A percentile compares a stretch with the other conserved stretches of the same genome.
Conservation (phyloP, 345 rosid species). For the Firmiana major region DNA sequence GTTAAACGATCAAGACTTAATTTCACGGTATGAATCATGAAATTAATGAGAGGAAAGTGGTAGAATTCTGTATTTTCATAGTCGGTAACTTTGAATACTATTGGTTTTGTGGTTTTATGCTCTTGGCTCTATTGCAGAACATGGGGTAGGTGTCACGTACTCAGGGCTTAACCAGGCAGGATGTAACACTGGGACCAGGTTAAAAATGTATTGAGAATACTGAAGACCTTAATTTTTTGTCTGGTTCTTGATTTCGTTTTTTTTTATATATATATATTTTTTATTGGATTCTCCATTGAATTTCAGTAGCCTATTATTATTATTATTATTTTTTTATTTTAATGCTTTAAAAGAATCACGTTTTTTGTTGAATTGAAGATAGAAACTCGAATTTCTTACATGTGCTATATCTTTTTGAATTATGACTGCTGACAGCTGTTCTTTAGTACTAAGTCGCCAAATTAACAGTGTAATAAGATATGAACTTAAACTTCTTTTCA, state of each 20-base stretch:
- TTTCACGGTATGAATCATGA: no score
- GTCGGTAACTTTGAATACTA: neutral
- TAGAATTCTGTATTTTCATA: neutral
- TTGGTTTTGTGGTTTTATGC: neutral
- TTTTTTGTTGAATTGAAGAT: neutral
- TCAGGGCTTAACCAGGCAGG: no score
- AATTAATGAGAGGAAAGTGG: no score
- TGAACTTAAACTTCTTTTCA: neutral
- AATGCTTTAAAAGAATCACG: neutral
- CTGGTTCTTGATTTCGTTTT: neutral
- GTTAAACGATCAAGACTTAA: no score
- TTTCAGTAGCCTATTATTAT: no score
- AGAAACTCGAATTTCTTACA: neutral
- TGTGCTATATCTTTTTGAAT: neutral
- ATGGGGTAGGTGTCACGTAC: no score
- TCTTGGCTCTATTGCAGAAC: neutral
- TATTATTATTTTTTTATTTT: no score
- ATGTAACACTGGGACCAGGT: no score
- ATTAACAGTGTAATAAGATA: neutral
- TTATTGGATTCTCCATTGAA: no score
- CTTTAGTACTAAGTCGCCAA: neutral
- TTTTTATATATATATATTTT: no score
- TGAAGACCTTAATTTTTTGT: neutral
- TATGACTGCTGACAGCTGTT: neutral
- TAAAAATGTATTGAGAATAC: conserved; percentile 2